These are phyloP conservation scores for Colletotrichum salicis DNA, from an alignment of 2,329 filamentous ascomycete species.

Conservation along the genomic window DNA sequence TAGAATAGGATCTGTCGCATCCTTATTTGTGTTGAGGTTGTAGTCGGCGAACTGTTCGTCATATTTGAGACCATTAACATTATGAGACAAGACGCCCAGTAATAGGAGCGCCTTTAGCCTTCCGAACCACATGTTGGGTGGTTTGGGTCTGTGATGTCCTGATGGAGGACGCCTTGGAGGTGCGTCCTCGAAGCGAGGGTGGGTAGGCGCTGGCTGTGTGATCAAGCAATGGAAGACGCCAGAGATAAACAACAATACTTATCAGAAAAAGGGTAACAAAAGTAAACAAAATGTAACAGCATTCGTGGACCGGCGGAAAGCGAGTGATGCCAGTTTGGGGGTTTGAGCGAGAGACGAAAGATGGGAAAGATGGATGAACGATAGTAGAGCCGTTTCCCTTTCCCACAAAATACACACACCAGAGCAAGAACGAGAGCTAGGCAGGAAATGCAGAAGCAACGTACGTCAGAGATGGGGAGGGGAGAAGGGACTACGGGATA, in stretches of 20 bases:
- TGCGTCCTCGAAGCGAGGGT: slow-evolving; percentile 32
- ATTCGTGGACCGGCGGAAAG: slow-evolving; percentile 29
- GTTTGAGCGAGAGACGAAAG: slow-evolving; percentile 32
- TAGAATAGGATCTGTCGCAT: slow-evolving; percentile 63
- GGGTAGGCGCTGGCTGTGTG: slow-evolving; percentile 17
- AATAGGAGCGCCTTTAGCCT: slow-evolving; percentile 24
- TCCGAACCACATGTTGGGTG: slow-evolving; percentile 33
- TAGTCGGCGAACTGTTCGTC: slow-evolving; percentile 52
- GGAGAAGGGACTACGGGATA: slow-evolving; percentile 15
- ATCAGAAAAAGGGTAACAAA: slow-evolving; percentile 6
- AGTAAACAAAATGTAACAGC: slow-evolving; percentile 11
- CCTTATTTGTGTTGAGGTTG: slow-evolving; percentile 70
- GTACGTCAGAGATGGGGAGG: slow-evolving; percentile 34
- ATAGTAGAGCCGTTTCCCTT: slow-evolving; percentile 29
- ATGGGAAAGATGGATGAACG: slow-evolving; percentile 30
- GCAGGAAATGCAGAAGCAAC: slow-evolving; percentile 28
- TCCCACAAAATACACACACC: slow-evolving; percentile 25
- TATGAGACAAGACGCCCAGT: slow-evolving; percentile 33
- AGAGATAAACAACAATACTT: background rate
- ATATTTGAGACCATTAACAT: slow-evolving; percentile 41
- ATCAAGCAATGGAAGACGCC: slow-evolving; percentile 14
- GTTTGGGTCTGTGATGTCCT: slow-evolving; percentile 4
- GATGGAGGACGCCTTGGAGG: slow-evolving; percentile 23
- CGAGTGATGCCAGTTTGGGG: slow-evolving; percentile 31
- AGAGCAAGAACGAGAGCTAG: slow-evolving; percentile 25